Evolutionary conservation across 2,329 filamentous ascomycete genomes (phyloP).

Genomic region (Colletotrichum higginsianum): DNA sequence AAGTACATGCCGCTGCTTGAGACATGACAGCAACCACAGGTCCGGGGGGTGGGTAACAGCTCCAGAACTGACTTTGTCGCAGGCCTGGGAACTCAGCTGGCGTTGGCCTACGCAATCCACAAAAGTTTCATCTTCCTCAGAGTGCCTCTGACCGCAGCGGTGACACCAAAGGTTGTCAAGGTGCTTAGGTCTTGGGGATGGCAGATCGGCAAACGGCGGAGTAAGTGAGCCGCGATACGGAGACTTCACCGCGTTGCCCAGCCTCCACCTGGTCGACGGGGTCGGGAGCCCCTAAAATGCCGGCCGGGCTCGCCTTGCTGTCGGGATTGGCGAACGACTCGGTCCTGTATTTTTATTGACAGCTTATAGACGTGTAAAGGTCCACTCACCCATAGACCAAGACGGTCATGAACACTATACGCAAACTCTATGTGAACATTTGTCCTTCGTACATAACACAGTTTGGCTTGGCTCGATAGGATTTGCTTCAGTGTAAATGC

Average conservation of each 20-base stretch:
- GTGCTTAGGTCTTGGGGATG: slow-evolving; percentile 90
- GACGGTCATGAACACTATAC: slow-evolving; percentile 9
- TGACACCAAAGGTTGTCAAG: slow-evolving; percentile 96
- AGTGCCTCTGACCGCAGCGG: slow-evolving; percentile 91
- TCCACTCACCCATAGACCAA: slow-evolving; percentile 38
- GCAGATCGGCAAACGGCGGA: slow-evolving; percentile 83
- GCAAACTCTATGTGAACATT: slow-evolving; percentile 23
- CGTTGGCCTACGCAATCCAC: slow-evolving; percentile 95
- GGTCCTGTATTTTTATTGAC: slow-evolving; percentile 25
- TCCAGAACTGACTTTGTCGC: slow-evolving; percentile 42
- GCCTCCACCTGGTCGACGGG: slow-evolving; percentile 14
- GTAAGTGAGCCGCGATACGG: slow-evolving; percentile 26
- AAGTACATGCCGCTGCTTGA: slow-evolving; percentile 59
- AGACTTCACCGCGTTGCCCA: slow-evolving; percentile 10
- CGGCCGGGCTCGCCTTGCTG: slow-evolving; percentile 17
- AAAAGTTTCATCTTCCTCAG: slow-evolving; percentile 97
- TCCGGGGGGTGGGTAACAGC: slow-evolving; percentile 6
- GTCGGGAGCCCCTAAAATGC: slow-evolving; percentile 18
- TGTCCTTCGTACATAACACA: slow-evolving; percentile 14
- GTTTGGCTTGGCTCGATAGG: slow-evolving; percentile 34
- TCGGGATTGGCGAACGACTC: slow-evolving; percentile 21
- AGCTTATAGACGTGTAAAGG: slow-evolving; percentile 37
- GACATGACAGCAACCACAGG: slow-evolving; percentile 8
- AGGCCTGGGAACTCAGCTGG: slow-evolving; percentile 85
- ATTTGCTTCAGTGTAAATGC: slow-evolving; percentile 31